Evolutionary conservation across 2,329 filamentous ascomycete genomes (phyloP).

Genomic region (Aspergillus eucalypticola): DNA sequence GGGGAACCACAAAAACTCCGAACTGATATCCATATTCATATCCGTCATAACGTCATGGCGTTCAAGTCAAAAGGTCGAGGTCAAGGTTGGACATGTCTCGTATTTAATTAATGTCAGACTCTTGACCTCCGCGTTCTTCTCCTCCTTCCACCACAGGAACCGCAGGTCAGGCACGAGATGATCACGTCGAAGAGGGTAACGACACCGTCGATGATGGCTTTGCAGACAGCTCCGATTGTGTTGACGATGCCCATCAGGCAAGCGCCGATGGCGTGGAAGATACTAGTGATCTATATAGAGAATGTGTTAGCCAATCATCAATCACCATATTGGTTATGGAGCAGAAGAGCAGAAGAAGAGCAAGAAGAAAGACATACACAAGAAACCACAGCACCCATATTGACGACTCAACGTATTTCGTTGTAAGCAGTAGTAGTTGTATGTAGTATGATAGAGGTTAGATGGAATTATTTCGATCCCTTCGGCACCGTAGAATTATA

Average conservation of each 20-base stretch:
- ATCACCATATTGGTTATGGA: no score
- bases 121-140: constrained; percentile 26
- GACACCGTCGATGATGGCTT: constrained; percentile 67
- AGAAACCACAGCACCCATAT: constrained; percentile 80
- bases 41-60: constrained; percentile 13
- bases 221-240: constrained; percentile 64
- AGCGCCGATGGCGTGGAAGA: constrained; percentile 65
- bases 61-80: background rate
- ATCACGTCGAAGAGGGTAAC: constrained; percentile 66
- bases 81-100: background rate
- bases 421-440: constrained; percentile 1
- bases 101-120: background rate
- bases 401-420: constrained; percentile 33
- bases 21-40: background rate
- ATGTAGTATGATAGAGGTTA: background rate
- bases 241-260: constrained; percentile 69
- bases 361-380: constrained; percentile 62
- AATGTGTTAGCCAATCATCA: constrained; percentile 22
- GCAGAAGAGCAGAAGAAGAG: background rate
- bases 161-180: constrained; percentile 63
- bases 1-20: no score
- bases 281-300: constrained; percentile 54
- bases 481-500: constrained; percentile 16
- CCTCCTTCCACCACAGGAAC: constrained; percentile 35
- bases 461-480: background rate